phyloP scores from a whole-genome alignment of 2,329 filamentous ascomycete genomes.

The Colletotrichum truncatum region DNA sequence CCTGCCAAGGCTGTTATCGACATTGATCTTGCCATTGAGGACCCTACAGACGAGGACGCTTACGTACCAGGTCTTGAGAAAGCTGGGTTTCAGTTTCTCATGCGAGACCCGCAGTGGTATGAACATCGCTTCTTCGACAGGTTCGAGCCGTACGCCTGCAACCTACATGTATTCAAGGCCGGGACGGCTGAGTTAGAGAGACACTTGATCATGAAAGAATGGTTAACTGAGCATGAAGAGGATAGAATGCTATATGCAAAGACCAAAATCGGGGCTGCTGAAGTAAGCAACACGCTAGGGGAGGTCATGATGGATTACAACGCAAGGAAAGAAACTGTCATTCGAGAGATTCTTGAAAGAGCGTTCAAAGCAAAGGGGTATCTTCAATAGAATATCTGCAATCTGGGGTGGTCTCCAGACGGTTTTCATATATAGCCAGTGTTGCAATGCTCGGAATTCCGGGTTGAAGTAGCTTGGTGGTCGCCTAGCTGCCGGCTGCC shows the following conservation, averaged over 20 bases:
- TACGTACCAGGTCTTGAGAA: constrained; percentile 54
- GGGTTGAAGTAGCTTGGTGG: too few relatives aligned
- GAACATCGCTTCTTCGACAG: constrained; percentile 56
- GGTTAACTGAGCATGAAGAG: constrained; percentile 46
- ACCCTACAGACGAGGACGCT: constrained; percentile 48
- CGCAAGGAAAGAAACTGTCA: constrained; percentile 48
- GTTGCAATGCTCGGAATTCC: too few relatives aligned
- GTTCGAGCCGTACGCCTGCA: constrained; percentile 44
- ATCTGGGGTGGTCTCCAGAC: too few relatives aligned
- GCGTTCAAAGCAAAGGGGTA: constrained; percentile 41
- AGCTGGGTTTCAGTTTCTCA: constrained; percentile 54
- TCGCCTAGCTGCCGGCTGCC: too few relatives aligned
- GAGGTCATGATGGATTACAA: constrained; percentile 50
- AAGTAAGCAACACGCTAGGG: constrained; percentile 37
- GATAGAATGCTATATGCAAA: constrained; percentile 50
- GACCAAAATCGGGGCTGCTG: constrained; percentile 47
- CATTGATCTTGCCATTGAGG: constrained; percentile 56
- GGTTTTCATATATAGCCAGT: too few relatives aligned
- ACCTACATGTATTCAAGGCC: constrained; percentile 59
- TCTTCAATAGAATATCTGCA: too few relatives aligned
- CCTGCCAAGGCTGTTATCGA: constrained; percentile 63
- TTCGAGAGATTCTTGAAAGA: constrained; percentile 47
- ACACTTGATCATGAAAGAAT: constrained; percentile 55
- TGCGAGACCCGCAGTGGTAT: constrained; percentile 57
- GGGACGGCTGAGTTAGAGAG: constrained; percentile 50